Evolutionary conservation across 192 early-diverging fungal species (phyloP).

Genomic region (Backusella macrospora): DNA sequence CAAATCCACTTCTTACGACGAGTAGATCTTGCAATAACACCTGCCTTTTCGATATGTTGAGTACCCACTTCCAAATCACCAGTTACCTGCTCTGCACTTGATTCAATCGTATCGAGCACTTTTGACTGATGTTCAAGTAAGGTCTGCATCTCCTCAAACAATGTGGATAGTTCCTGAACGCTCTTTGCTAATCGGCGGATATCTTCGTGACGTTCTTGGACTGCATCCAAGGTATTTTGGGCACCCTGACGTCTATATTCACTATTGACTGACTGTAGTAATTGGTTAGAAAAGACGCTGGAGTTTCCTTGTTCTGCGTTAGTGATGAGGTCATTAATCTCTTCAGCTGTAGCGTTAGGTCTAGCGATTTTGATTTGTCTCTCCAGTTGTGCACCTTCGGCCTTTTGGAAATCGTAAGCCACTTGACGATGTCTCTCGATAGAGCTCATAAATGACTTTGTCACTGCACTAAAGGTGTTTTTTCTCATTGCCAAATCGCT

Average conservation of each 20-base stretch:
- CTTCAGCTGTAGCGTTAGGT: slow-evolving; percentile 61
- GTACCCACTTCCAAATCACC: slow-evolving; percentile 66
- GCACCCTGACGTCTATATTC: slow-evolving; percentile 46
- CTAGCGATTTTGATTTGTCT: slow-evolving; percentile 44
- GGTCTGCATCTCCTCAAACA: slow-evolving; percentile 69
- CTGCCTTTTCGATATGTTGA: slow-evolving; percentile 59
- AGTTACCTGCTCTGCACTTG: slow-evolving; percentile 47
- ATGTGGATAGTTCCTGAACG: slow-evolving; percentile 55
- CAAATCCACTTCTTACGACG: slow-evolving; percentile 65
- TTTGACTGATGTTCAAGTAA: slow-evolving; percentile 49
- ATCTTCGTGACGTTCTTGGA: slow-evolving; percentile 65
- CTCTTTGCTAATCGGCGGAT: slow-evolving; percentile 57
- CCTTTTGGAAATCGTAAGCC: slow-evolving; percentile 39
- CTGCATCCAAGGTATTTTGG: slow-evolving; percentile 55
- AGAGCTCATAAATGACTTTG: slow-evolving; percentile 35
- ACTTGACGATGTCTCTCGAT: slow-evolving; percentile 37
- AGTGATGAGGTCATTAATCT: slow-evolving; percentile 58
- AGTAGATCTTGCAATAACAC: slow-evolving; percentile 42
- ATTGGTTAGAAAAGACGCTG: slow-evolving; percentile 60
- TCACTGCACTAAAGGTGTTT: slow-evolving; percentile 36
- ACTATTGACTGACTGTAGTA: slow-evolving; percentile 50
- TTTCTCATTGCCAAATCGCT: slow-evolving; percentile 40
- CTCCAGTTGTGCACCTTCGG: slow-evolving; percentile 35
- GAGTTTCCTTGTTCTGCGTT: slow-evolving; percentile 45
- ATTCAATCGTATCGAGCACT: slow-evolving; percentile 38